Evolutionary conservation across 345 rosid genomes (phyloP).

Genomic region (Luvunga scandens): DNA sequence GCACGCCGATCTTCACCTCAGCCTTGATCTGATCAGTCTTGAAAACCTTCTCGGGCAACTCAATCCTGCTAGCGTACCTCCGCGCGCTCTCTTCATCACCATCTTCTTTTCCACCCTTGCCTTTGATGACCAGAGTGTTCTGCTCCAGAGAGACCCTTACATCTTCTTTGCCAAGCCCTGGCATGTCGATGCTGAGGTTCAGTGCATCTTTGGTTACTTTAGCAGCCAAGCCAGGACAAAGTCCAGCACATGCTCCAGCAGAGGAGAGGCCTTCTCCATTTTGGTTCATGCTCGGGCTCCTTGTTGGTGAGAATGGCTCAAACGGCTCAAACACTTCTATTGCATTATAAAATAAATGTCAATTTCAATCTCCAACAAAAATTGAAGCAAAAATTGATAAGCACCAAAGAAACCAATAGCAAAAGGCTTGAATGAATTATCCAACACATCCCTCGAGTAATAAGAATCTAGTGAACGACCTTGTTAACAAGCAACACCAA

Average conservation of each 20-base stretch:
- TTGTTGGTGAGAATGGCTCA: constrained; percentile 55
- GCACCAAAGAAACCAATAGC: too few species aligned
- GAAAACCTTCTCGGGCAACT: constrained; percentile 35
- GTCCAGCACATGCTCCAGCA: constrained; percentile 35
- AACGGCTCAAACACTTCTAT: constrained; percentile 56
- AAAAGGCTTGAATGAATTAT: too few species aligned
- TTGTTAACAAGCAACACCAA: too few species aligned
- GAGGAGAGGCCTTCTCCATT: constrained; percentile 46
- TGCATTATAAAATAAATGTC: too few species aligned
- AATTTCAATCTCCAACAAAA: too few species aligned
- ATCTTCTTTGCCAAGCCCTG: constrained; percentile 50
- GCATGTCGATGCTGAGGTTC: constrained; percentile 50
- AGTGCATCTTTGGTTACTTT: constrained; percentile 40
- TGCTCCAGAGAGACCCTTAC: constrained; percentile 53
- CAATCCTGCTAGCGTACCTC: constrained; percentile 49
- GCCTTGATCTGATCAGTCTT: constrained; percentile 60
- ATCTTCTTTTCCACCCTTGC: constrained; percentile 47
- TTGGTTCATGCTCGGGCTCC: constrained; percentile 65
- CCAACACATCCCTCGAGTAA: too few species aligned
- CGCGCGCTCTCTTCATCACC: constrained; percentile 35
- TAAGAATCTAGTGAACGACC: too few species aligned
- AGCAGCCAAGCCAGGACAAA: constrained; percentile 31
- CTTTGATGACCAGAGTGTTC: constrained; percentile 53
- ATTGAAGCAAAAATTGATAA: not conserved
- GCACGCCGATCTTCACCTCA: constrained; percentile 87